Conservation (phyloP, 2,329 filamentous ascomycete genomes). For the Claviceps purpurea region DNA sequence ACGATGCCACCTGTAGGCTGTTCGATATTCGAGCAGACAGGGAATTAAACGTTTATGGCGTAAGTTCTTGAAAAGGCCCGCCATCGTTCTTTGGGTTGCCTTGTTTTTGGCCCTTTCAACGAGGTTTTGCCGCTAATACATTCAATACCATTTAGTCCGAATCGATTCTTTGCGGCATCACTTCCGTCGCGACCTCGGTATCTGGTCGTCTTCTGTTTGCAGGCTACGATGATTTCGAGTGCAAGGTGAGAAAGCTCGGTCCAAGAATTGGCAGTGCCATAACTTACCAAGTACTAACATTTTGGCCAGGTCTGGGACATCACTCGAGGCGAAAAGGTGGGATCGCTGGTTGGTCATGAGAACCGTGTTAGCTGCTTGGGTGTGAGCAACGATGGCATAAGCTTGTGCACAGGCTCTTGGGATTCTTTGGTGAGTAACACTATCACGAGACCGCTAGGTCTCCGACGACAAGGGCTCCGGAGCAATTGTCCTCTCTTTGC, state of each 20-base stretch:
- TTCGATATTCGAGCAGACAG: constrained; percentile 97
- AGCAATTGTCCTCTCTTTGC: too few species aligned
- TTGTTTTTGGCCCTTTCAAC: not conserved
- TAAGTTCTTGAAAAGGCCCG: constrained; percentile 25
- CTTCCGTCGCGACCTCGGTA: constrained; percentile 93
- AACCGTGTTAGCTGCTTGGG: constrained; percentile 98
- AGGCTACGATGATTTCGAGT: constrained; percentile 98
- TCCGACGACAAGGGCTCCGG: too few species aligned
- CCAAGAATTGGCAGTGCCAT: not conserved
- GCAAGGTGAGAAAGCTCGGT: constrained; percentile 57
- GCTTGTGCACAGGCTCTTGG: constrained; percentile 98
- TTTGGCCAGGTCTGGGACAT: constrained; percentile 84
- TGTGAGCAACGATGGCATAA: constrained; percentile 98
- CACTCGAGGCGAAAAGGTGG: constrained; percentile 90
- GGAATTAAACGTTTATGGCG: constrained; percentile 55
- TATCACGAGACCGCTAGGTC: not conserved
- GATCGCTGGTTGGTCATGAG: constrained; percentile 91
- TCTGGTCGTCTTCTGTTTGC: constrained; percentile 91
- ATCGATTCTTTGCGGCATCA: constrained; percentile 94
- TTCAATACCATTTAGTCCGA: constrained; percentile 52
- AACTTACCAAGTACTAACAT: constrained; percentile 5
- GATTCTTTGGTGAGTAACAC: constrained; percentile 75
- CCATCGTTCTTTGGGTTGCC: not conserved
- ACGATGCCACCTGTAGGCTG: constrained; percentile 91
- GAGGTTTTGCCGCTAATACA: constrained; percentile 8